Evolutionary conservation across 1,284 basidiomycete species (phyloP), one percentile per base, ranked within the genome.

Genomic region (Takashimella tepidaria): DNA sequence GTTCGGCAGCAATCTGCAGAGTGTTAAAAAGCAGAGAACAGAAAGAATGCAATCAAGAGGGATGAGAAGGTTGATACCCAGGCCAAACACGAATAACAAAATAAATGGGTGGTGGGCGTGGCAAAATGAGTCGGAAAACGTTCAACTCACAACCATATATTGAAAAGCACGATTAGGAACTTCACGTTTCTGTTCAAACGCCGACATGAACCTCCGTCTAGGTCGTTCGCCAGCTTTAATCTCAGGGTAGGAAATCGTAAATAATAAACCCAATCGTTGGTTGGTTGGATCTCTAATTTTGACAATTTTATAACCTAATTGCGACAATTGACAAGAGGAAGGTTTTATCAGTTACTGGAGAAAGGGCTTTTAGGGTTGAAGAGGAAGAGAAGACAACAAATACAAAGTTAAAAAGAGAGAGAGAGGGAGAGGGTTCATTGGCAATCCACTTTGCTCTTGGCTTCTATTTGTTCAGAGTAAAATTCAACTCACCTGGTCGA

Each of bases 161-260:
- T 98, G 96, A 73, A 93, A 92, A 13, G 91, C 88, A 71, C 93
- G 86, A 79, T 98, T 96, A 1, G 92, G 92, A 20, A 87, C 84
- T 75, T 98, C 96, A 63, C 89, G 81, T 71, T 91, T 90, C 79
- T 98, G 96, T 77, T 99, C 96, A 84, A 93, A 99, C 56, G 90
- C 89, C 67, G 88, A 91, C 96, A 98, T 98, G 77, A 98, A 96
- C 49, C 96, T 82, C 62, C 92, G 81, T 57, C 92, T 79, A 27
- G 96, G 96, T 45, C 84, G 78, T 45, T 96, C 88, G 20, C 81
- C 91, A 3, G 83, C 77, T 74, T 93, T 96, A 65, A 96, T 90
- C 78, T 98, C 90, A 2, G 95, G 96, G 45, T 98, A 81, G 72
- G 93, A 90, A 1, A 98, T 86, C 67, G 98, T 93, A 53, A 98